Evolutionary conservation across 495 filamentous ascomycete species (phyloP).

Genomic region (Hyaloscypha bicolor): DNA sequence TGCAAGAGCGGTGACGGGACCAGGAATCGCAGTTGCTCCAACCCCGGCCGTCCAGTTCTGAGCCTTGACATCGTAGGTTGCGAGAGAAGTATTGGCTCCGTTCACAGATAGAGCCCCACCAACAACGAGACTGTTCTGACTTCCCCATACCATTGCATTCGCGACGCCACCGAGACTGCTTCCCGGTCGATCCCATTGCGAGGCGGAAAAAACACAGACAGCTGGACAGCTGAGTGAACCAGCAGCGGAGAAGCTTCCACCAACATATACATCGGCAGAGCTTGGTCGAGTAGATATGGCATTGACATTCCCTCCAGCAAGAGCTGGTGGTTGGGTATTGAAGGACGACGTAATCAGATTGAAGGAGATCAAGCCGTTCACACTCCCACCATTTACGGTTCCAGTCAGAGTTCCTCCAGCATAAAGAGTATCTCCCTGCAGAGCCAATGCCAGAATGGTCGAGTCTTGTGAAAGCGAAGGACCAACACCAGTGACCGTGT

Average conservation of each 20-base stretch:
- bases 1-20: conserved; percentile 74
- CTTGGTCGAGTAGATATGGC: conserved; percentile 77
- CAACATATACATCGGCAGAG: conserved; percentile 78
- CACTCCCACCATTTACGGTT: conserved; percentile 55
- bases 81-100: conserved; percentile 61
- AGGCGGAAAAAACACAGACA: conserved; percentile 75
- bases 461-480: conserved; percentile 69
- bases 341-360: conserved; percentile 66
- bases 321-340: conserved; percentile 66
- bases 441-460: conserved; percentile 69
- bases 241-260: conserved; percentile 76
- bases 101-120: conserved; percentile 74
- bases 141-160: conserved; percentile 73
- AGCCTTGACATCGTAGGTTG: conserved; percentile 68
- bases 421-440: conserved; percentile 70
- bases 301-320: conserved; percentile 66
- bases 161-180: conserved; percentile 68
- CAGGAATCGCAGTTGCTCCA: conserved; percentile 70
- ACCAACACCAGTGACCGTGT: conserved; percentile 70
- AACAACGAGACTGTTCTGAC: conserved; percentile 66
- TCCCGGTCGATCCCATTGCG: conserved; percentile 80
- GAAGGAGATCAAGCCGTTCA: conserved; percentile 81
- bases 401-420: conserved; percentile 82
- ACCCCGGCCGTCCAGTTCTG: conserved; percentile 65
- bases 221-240: conserved; percentile 81